These are phyloP conservation scores for Ballota nigra DNA, from an alignment of 257 asterid genomes.

Conservation along the genomic window DNA sequence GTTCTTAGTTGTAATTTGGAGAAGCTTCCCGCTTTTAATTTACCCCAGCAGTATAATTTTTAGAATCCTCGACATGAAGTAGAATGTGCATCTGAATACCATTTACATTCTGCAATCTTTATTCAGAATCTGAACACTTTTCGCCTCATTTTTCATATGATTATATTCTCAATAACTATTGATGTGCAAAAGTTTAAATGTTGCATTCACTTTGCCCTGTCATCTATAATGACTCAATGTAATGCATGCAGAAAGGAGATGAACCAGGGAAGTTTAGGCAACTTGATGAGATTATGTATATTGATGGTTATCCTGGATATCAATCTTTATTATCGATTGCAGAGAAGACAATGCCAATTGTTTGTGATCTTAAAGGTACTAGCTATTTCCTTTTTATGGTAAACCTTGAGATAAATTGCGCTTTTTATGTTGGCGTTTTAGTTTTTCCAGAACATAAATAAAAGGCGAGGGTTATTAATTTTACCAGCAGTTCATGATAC, in stretches of 20 bases:
- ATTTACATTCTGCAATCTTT: conserved; percentile 6
- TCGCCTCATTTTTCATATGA: not conserved
- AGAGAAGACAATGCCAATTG: conserved; percentile 74
- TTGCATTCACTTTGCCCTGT: not conserved
- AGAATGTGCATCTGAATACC: conserved; percentile 10
- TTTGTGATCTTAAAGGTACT: conserved; percentile 89
- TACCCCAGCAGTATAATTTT: not conserved
- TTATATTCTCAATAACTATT: not conserved
- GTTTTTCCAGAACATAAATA: not conserved
- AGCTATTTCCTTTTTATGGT: not conserved
- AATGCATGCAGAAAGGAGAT: conserved; percentile 61
- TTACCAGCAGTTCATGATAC: not conserved
- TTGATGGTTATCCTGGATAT: conserved; percentile 75
- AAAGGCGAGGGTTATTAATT: not conserved
- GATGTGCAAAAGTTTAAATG: not conserved
- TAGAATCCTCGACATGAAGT: not conserved
- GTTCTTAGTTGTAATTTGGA: conserved; percentile 13
- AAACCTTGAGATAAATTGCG: not conserved
- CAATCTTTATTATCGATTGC: conserved; percentile 61
- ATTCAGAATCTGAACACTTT: conserved; percentile 5
- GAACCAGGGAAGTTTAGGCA: conserved; percentile 95
- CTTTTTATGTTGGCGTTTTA: not conserved
- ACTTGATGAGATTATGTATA: conserved; percentile 74
- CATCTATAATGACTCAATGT: conserved; percentile 16
- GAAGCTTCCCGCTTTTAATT: not conserved